Evolutionary conservation across 768 basidiomycete genomes (phyloP).

Genomic region (Lactarius tabidus): DNA sequence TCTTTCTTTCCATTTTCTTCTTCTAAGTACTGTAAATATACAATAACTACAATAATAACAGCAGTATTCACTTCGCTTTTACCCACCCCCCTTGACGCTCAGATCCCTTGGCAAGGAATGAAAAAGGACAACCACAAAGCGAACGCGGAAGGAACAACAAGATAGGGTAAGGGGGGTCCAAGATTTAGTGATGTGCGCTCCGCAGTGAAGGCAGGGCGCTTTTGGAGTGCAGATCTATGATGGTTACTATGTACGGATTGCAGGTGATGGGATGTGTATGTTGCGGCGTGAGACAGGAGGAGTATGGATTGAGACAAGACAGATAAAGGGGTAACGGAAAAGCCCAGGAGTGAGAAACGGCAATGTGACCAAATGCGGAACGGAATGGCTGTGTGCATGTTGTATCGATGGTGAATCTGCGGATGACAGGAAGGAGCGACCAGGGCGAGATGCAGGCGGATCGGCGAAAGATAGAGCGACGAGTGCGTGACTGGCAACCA

Average conservation of each 20-base stretch:
- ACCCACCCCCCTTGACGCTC: slow-evolving; percentile 18
- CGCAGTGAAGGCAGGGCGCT: slow-evolving; percentile 10
- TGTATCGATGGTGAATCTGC: slow-evolving; percentile 15
- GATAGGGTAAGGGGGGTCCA: slow-evolving; percentile 9
- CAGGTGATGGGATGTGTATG: slow-evolving; percentile 17
- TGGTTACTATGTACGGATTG: slow-evolving; percentile 21
- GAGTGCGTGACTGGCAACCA: slow-evolving; percentile 7
- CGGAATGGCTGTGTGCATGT: slow-evolving; percentile 15
- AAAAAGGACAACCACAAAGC: slow-evolving; percentile 19
- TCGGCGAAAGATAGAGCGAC: background rate
- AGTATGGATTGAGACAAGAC: slow-evolving; percentile 11
- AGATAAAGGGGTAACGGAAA: slow-evolving; percentile 3
- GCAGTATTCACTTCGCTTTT: slow-evolving; percentile 16
- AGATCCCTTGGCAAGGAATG: slow-evolving; percentile 18
- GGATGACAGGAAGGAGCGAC: slow-evolving; percentile 18
- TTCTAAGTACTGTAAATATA: slow-evolving; percentile 25
- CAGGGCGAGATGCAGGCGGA: slow-evolving; percentile 13
- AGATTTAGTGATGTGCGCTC: slow-evolving; percentile 25
- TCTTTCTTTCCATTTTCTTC: slow-evolving; percentile 14
- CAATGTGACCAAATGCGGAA: slow-evolving; percentile 9
- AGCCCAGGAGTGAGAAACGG: slow-evolving; percentile 12
- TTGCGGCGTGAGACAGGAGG: slow-evolving; percentile 14
- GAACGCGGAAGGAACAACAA: slow-evolving; percentile 13
- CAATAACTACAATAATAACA: slow-evolving; percentile 28
- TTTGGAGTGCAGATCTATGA: slow-evolving; percentile 21